Evolutionary conservation across 2,329 filamentous ascomycete species (phyloP).

Genomic region (Metarhizium brunneum): DNA sequence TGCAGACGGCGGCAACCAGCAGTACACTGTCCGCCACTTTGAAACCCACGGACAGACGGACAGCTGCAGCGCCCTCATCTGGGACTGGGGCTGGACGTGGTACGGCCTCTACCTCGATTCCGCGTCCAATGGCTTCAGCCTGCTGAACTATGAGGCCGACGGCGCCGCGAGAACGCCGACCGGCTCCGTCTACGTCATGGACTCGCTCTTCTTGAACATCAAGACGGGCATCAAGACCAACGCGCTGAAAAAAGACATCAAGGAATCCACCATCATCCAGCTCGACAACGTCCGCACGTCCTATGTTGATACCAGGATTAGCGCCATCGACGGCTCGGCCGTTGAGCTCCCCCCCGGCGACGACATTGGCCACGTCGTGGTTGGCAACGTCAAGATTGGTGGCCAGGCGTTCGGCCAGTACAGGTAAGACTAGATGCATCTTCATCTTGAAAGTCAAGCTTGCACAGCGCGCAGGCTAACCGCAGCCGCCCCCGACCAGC

Average conservation of each 20-base stretch:
- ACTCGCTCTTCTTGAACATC: background rate
- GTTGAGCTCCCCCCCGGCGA: background rate
- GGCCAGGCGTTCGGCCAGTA: background rate
- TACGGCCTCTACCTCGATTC: conserved; percentile 8
- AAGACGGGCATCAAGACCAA: background rate
- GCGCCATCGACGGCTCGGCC: background rate
- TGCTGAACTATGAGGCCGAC: conserved; percentile 1
- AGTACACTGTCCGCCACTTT: conserved; percentile 59
- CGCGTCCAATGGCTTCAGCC: conserved; percentile 5
- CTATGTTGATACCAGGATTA: background rate
- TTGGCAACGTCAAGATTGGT: background rate
- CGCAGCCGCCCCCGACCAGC: background rate
- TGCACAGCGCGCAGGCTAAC: background rate
- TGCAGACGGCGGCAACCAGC: conserved; percentile 41
- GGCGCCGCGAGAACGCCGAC: background rate
- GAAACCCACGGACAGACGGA: conserved; percentile 52
- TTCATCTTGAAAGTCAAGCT: background rate
- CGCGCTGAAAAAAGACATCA: conserved; percentile 3
- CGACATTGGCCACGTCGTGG: background rate
- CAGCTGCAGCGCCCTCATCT: conserved; percentile 57
- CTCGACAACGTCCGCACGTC: background rate
- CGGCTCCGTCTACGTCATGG: conserved; percentile 1
- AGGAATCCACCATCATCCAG: background rate
- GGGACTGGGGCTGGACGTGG: conserved; percentile 62
- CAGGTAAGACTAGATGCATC: background rate